Conservation (phyloP, 805 yeast species). For the Komagataella populi region DNA sequence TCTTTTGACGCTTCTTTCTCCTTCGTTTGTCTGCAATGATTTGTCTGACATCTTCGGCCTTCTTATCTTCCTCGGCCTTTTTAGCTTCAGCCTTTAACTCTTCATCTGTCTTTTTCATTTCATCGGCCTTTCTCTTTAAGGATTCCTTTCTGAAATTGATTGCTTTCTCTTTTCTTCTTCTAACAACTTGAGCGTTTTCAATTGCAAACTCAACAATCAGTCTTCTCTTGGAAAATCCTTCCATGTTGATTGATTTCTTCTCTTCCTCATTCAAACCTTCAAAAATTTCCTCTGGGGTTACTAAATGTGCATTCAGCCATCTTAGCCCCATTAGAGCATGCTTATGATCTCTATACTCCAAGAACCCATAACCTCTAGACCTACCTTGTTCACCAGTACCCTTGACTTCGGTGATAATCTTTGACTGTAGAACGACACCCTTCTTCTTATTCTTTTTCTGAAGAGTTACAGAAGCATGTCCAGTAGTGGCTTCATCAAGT, state of each 20-base stretch:
- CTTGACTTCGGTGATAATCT: constrained; percentile 84
- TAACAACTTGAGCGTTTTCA: constrained; percentile 88
- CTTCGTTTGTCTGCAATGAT: constrained; percentile 5
- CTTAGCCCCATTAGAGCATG: constrained; percentile 90
- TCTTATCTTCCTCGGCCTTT: not conserved
- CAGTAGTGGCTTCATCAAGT: constrained; percentile 21
- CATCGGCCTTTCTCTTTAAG: constrained; percentile 13
- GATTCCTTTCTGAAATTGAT: constrained; percentile 4
- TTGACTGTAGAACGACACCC: constrained; percentile 90
- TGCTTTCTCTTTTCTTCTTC: constrained; percentile 45
- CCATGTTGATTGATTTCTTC: constrained; percentile 36
- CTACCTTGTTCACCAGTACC: constrained; percentile 81
- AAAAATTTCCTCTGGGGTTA: constrained; percentile 51
- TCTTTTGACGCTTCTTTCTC: constrained; percentile 15
- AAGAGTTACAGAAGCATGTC: not conserved
- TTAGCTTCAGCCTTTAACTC: constrained; percentile 1
- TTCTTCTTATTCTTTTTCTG: constrained; percentile 52
- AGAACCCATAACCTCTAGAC: constrained; percentile 92
- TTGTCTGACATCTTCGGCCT: constrained; percentile 8
- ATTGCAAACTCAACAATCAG: constrained; percentile 91
- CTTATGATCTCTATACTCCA: constrained; percentile 87
- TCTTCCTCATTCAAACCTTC: constrained; percentile 67
- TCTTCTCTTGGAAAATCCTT: constrained; percentile 50
- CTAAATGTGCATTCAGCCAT: constrained; percentile 92
- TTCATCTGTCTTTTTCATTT: constrained; percentile 10